These are phyloP conservation scores for Haberlea rhodopensis DNA, from an alignment of 257 asterid species.

Conservation along the genomic window DNA sequence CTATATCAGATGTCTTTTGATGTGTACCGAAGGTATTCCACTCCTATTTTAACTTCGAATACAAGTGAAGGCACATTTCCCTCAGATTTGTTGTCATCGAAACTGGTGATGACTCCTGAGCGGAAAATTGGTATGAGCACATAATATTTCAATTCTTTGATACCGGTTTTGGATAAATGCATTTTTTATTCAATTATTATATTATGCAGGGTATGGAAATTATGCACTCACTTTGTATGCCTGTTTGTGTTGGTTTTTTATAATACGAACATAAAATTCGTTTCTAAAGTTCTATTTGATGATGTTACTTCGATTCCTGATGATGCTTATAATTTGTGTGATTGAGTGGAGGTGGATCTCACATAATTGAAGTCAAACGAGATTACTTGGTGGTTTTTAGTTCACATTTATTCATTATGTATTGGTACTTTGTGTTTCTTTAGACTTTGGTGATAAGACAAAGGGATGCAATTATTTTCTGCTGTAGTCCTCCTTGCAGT, in stretches of 20 bases:
- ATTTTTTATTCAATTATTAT: not conserved
- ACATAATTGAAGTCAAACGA: not conserved
- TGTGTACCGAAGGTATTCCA: conserved; percentile 42
- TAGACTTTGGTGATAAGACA: not conserved
- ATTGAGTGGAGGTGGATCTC: not conserved
- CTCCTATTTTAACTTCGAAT: conserved; percentile 43
- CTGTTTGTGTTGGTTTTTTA: no score
- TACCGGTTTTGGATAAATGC: not conserved
- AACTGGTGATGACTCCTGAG: conserved; percentile 45
- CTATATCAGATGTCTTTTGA: conserved; percentile 31
- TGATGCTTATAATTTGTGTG: not conserved
- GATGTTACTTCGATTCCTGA: not conserved
- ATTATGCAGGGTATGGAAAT: not conserved
- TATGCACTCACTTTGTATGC: not conserved
- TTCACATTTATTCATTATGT: not conserved
- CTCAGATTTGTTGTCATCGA: conserved; percentile 43
- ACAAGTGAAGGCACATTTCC: conserved; percentile 53
- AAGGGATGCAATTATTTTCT: not conserved
- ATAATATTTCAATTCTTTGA: conserved; percentile 9
- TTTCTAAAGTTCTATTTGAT: not conserved
- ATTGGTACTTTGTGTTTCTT: not conserved
- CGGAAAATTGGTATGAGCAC: conserved; percentile 53
- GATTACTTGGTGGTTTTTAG: not conserved
- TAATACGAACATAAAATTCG: no score
- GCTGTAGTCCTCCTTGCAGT: not conserved